These are phyloP conservation scores for Lupinus albus DNA, from an alignment of 306 rosid species.

Conservation along the genomic window DNA sequence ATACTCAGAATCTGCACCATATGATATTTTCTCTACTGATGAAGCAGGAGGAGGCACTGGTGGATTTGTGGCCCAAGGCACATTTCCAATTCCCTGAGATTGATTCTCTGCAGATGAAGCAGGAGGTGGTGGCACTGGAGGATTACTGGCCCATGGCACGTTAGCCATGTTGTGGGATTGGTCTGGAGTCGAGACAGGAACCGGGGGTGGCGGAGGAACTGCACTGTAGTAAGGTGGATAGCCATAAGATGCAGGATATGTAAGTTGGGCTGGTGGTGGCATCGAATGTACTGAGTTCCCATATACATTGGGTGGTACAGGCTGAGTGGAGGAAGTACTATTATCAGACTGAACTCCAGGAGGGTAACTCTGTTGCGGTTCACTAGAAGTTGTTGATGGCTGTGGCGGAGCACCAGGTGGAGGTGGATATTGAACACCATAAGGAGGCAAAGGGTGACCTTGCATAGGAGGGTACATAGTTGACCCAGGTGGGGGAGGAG, in stretches of 20 bases:
- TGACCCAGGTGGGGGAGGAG: constrained; percentile 95
- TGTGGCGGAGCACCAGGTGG: constrained; percentile 91
- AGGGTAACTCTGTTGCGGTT: constrained; percentile 79
- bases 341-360: constrained; percentile 89
- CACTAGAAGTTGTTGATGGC: constrained; percentile 58
- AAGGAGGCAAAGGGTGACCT: constrained; percentile 78
- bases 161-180: constrained; percentile 66
- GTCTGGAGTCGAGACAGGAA: constrained; percentile 56
- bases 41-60: constrained; percentile 61
- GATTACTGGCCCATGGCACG: constrained; percentile 81
- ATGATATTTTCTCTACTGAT: constrained; percentile 59
- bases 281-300: constrained; percentile 58
- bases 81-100: constrained; percentile 61
- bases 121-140: constrained; percentile 52
- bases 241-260: constrained; percentile 78
- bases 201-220: constrained; percentile 80
- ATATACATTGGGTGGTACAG: constrained; percentile 58
- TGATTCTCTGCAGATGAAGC: constrained; percentile 63
- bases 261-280: constrained; percentile 68
- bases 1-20: constrained; percentile 87
- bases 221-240: constrained; percentile 78
- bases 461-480: constrained; percentile 77
- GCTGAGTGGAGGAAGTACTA: constrained; percentile 53
- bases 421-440: constrained; percentile 84
- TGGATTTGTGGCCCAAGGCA: constrained; percentile 79